These are phyloP conservation scores for Epithele typhae DNA, from an alignment of 768 basidiomycete species.

Conservation along the genomic window DNA sequence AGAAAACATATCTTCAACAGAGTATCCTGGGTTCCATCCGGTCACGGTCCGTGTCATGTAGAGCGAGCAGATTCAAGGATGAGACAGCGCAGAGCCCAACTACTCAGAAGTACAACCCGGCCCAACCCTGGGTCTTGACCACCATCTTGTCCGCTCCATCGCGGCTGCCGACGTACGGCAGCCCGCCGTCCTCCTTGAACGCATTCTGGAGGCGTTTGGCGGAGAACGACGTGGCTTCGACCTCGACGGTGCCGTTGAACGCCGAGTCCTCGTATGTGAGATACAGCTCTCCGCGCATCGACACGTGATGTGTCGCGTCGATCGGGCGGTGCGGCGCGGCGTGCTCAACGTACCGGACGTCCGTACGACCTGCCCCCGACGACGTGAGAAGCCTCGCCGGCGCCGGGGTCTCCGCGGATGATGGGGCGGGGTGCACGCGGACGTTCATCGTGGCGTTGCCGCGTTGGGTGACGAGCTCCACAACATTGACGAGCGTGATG, in stretches of 20 bases:
- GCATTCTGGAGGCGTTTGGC: conserved; percentile 19
- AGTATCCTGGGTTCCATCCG: too few relatives aligned
- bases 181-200: conserved; percentile 14
- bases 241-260: conserved; percentile 43
- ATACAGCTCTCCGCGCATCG: conserved; percentile 50
- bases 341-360: conserved; percentile 42
- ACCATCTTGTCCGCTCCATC: conserved; percentile 26
- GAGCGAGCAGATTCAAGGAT: too few relatives aligned
- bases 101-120: conserved; percentile 27
- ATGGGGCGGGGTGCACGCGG: conserved; percentile 36
- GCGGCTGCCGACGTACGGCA: conserved; percentile 27
- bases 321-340: conserved; percentile 44
- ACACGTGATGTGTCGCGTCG: conserved; percentile 41
- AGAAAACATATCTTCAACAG: too few relatives aligned
- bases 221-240: conserved; percentile 37
- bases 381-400: conserved; percentile 39
- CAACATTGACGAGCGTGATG: conserved; percentile 38
- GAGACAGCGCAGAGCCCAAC: too few relatives aligned
- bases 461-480: conserved; percentile 43
- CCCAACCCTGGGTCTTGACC: conserved; percentile 23
- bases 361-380: conserved; percentile 51
- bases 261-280: conserved; percentile 49
- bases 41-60: too few relatives aligned
- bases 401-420: conserved; percentile 30
- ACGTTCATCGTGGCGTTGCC: conserved; percentile 48